Conservation (phyloP, 177 flowering plant species). For the Vitis hybrid region DNA sequence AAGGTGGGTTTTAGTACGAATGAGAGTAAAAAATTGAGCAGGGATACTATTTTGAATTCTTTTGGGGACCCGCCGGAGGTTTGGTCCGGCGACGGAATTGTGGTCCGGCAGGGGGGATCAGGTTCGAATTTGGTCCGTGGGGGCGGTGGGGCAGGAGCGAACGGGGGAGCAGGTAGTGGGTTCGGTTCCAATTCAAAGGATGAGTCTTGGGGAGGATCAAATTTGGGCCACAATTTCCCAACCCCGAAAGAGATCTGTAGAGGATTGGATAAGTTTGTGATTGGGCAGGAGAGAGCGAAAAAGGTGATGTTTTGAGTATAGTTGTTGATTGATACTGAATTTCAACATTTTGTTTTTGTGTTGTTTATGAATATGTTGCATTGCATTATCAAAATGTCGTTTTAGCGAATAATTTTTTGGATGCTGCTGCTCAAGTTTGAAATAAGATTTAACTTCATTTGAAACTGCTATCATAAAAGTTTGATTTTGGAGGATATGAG, state of each 20-base stretch:
- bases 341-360: neutral
- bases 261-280: slow-evolving; percentile 89
- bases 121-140: slow-evolving; percentile 23
- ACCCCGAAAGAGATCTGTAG: slow-evolving; percentile 92
- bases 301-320: slow-evolving; percentile 47
- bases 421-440: no score
- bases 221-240: slow-evolving; percentile 71
- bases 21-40: slow-evolving; percentile 7
- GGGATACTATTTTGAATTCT: slow-evolving; percentile 23
- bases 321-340: neutral
- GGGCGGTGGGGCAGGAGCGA: slow-evolving; percentile 29
- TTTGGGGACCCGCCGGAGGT: slow-evolving; percentile 79
- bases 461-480: no score
- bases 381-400: neutral
- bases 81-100: slow-evolving; percentile 74
- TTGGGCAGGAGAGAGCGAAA: slow-evolving; percentile 94
- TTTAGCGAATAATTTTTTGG: neutral
- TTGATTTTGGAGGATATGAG: neutral
- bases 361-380: neutral
- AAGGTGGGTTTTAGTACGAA: slow-evolving; percentile 1
- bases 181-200: slow-evolving; percentile 51
- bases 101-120: slow-evolving; percentile 27
- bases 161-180: slow-evolving; percentile 40
- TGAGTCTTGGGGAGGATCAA: slow-evolving; percentile 82
- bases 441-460: no score